These are phyloP conservation scores for Sphaerulina musiva DNA, from an alignment of 2,329 filamentous ascomycete species.

Conservation along the genomic window DNA sequence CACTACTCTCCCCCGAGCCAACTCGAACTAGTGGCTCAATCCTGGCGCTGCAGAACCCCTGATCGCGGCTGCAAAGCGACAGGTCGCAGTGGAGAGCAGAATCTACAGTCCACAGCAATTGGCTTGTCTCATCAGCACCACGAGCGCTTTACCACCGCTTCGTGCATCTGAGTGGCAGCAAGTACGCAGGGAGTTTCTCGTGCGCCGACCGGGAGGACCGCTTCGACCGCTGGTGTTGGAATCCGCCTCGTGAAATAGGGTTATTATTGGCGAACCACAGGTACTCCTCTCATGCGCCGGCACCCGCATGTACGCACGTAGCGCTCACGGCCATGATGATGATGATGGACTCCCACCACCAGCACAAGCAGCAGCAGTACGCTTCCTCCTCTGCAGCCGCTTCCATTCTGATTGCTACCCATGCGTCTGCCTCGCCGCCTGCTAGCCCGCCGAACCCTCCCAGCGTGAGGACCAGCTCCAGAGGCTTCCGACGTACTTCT, in stretches of 20 bases:
- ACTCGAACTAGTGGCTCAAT: neutral
- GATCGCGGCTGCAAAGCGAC: neutral
- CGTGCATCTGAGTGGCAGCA: neutral
- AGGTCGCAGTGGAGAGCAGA: too few species aligned
- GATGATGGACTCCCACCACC: neutral
- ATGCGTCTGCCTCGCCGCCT: conserved; percentile 5
- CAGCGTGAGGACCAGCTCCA: conserved; percentile 6
- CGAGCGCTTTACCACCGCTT: neutral
- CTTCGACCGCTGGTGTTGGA: neutral
- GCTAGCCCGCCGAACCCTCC: conserved; percentile 4
- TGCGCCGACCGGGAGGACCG: neutral
- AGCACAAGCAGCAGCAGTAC: neutral
- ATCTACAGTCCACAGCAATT: neutral
- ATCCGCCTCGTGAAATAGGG: neutral
- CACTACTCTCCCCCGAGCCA: neutral
- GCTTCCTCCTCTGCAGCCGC: conserved; percentile 1
- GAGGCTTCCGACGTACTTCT: conserved; percentile 2
- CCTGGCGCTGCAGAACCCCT: neutral
- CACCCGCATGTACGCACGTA: neutral
- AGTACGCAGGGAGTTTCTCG: neutral
- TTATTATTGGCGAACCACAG: neutral
- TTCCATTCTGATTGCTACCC: neutral
- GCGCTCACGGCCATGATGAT: neutral
- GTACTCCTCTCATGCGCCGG: neutral
- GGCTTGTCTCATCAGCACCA: neutral